Evolutionary conservation across 2,329 filamentous ascomycete genomes (phyloP).

Genomic region (Aspergillus floridensis): DNA sequence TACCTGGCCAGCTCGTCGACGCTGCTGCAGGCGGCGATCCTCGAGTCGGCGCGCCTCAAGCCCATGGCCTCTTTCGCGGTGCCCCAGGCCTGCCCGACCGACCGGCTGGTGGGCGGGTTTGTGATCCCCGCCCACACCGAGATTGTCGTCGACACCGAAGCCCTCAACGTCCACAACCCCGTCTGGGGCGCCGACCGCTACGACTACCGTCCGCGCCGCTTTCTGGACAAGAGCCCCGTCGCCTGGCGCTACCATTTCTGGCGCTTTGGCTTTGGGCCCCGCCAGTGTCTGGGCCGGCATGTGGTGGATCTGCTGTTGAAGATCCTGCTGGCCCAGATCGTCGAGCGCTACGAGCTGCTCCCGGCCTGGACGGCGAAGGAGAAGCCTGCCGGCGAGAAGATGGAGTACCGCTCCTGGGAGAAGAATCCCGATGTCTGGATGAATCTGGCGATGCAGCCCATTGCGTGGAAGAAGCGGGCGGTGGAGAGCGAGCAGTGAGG

Average conservation of each 20-base stretch:
- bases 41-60: constrained; percentile 40
- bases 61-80: constrained; percentile 45
- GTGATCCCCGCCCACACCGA: constrained; percentile 39
- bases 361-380: too few species aligned
- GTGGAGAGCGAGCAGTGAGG: too few species aligned
- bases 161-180: constrained; percentile 42
- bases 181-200: constrained; percentile 41
- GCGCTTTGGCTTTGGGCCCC: constrained; percentile 48
- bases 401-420: background rate
- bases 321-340: constrained; percentile 12
- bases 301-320: constrained; percentile 40
- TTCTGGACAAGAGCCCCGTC: constrained; percentile 3
- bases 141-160: constrained; percentile 46
- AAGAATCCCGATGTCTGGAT: too few species aligned
- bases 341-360: constrained; percentile 9
- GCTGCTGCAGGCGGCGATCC: constrained; percentile 35
- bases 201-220: constrained; percentile 34
- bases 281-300: constrained; percentile 46
- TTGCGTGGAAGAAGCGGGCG: too few species aligned
- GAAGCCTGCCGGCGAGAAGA: background rate
- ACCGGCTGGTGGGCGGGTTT: constrained; percentile 35
- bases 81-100: constrained; percentile 40
- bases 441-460: too few species aligned
- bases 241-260: constrained; percentile 40
- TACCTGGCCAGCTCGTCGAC: constrained; percentile 28